phyloP scores from a whole-genome alignment of 2,329 filamentous ascomycete species.

The Colletotrichum sp. region DNA sequence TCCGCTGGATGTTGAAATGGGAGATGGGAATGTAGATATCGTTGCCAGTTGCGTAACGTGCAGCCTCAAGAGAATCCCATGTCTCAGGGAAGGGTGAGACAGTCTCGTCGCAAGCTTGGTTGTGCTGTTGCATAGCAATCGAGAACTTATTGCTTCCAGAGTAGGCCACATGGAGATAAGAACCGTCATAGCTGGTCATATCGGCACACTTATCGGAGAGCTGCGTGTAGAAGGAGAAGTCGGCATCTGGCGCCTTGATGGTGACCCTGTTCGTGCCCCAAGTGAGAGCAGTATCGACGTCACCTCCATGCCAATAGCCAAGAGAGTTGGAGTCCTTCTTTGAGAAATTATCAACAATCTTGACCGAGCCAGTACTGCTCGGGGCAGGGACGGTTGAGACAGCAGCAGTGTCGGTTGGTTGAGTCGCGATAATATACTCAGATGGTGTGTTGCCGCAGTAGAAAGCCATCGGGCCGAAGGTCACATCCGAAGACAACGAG shows the following conservation, averaged over 20 bases:
- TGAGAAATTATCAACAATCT: constrained; percentile 68
- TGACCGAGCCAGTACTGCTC: constrained; percentile 48
- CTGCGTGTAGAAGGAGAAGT: constrained; percentile 67
- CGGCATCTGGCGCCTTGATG: constrained; percentile 40
- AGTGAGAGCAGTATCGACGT: constrained; percentile 60
- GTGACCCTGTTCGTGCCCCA: constrained; percentile 58
- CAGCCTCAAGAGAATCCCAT: constrained; percentile 72
- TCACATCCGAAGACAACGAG: constrained; percentile 49
- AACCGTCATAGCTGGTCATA: constrained; percentile 61
- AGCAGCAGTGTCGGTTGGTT: constrained; percentile 42
- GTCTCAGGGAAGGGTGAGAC: constrained; percentile 69
- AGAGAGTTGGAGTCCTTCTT: constrained; percentile 61
- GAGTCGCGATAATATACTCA: constrained; percentile 52
- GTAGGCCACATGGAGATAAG: constrained; percentile 70
- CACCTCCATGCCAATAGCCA: constrained; percentile 67
- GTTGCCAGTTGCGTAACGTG: constrained; percentile 56
- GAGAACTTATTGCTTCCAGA: constrained; percentile 67
- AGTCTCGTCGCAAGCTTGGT: constrained; percentile 59
- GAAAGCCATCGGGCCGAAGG: constrained; percentile 61
- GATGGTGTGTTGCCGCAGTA: constrained; percentile 59
- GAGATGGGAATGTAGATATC: constrained; percentile 72
- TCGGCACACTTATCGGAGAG: constrained; percentile 43
- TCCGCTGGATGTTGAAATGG: constrained; percentile 69
- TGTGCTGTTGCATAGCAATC: constrained; percentile 71
- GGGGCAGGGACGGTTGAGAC: constrained; percentile 55